Evolutionary conservation across 1,284 basidiomycete genomes (phyloP), one percentile per base, ranked within the genome.

Genomic region (Ceratobasidium papillatum): DNA sequence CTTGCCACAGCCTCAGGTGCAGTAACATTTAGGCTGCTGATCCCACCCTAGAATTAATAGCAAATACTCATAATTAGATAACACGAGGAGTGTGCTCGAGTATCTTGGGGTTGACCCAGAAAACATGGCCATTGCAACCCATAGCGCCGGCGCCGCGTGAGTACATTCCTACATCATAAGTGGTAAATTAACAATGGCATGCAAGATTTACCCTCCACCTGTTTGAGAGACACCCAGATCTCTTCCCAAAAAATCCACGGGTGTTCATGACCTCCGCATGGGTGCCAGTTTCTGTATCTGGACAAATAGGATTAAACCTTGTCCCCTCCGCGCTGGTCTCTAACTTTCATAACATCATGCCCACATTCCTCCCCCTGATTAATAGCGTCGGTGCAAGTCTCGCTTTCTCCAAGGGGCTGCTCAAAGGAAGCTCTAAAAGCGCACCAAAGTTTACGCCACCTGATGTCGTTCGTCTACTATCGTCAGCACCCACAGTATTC

Each of bases 241-340:
- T 72, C 43, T 72, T 72, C 27, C 56, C 69, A 41, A 72, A 62
- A 25, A 72, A 41, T 51, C 69, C 45, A 52, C 56, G 58, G 17
- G 69, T 72, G 47, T 72, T 72, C 56, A 56, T 72, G 58, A 72
- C 69, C 17, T 72, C 69, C 27, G 69, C 56, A 72, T 72, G 69
- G 69, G 69, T 72, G 4, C 69, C 69, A 7, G 36, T 62, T 62
- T 62, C 69, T 12, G 56, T 62, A 38, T 72, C 69, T 25, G 69
- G 69, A 41, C 69, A 72, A 51, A 51, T 72, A 12, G 69, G 69
- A 19, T 51, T 72, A 30, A 56, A 47, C 32, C 25, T 61, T 41
- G 22, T 72, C 11, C 69, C 69, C 30, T 72, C 69, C 3, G 4
- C 32, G 32, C 58, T 72, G 1, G 58, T 72, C 22, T 72, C 69